Evolutionary conservation across 139 green algal species (phyloP).

Genomic region (Micromonas commoda): DNA sequence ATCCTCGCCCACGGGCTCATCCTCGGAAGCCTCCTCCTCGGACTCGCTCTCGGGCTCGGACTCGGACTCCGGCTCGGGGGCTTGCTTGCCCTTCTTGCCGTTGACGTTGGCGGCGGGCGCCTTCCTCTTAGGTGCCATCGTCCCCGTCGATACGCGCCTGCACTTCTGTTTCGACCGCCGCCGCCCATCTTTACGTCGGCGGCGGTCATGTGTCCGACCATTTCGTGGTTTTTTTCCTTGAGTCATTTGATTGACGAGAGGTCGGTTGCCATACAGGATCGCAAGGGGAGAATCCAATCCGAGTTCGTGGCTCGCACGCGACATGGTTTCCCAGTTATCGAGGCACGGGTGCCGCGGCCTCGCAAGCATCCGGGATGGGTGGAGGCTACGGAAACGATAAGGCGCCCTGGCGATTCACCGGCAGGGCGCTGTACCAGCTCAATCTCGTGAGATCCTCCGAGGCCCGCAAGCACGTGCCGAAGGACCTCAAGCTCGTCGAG

Average conservation of each 20-base stretch:
- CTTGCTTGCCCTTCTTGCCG: not conserved
- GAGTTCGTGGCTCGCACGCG: too few species aligned
- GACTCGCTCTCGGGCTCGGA: not conserved
- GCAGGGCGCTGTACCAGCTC: slow-evolving; percentile 25
- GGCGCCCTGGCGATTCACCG: slow-evolving; percentile 17
- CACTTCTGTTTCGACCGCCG: too few species aligned
- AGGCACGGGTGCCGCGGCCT: not conserved
- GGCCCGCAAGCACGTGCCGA: not conserved
- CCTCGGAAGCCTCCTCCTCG: not conserved
- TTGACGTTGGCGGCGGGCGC: not conserved
- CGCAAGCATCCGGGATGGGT: not conserved
- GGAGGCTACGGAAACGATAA: not conserved
- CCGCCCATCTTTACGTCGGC: too few species aligned
- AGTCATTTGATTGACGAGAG: too few species aligned
- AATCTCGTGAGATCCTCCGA: not conserved
- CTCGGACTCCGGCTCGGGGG: not conserved
- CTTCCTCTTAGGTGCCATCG: too few species aligned
- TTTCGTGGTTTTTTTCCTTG: too few species aligned
- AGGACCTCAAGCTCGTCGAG: slow-evolving; percentile 59
- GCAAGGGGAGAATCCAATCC: too few species aligned
- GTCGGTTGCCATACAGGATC: too few species aligned
- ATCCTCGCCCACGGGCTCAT: not conserved
- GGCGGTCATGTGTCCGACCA: too few species aligned
- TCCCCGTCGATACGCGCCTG: too few species aligned
- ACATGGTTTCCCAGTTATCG: too few species aligned